Evolutionary conservation across 768 basidiomycete species (phyloP).

Genomic region (Mycena latifolia): DNA sequence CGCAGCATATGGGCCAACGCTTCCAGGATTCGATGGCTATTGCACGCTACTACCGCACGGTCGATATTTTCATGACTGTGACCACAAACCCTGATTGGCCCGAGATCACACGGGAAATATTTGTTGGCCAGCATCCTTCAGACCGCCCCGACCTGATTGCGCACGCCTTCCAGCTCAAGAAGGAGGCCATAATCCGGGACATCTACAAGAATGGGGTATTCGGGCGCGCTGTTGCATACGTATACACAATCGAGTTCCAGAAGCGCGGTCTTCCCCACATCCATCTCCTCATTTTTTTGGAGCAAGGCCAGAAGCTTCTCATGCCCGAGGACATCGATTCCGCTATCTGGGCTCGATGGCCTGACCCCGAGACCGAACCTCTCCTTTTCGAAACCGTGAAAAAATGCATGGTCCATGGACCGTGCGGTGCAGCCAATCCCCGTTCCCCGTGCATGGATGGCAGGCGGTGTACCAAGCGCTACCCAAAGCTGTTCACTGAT

Average conservation of each 20-base stretch:
- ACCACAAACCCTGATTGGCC: slow-evolving; percentile 65
- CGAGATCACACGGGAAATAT: slow-evolving; percentile 55
- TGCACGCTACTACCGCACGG: slow-evolving; percentile 46
- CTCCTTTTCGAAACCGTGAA: slow-evolving; percentile 39
- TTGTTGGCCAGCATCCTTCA: slow-evolving; percentile 48
- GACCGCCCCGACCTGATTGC: slow-evolving; percentile 42
- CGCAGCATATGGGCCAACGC: slow-evolving; percentile 48
- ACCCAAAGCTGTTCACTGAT: slow-evolving; percentile 10
- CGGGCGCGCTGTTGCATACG: slow-evolving; percentile 29
- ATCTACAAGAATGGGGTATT: slow-evolving; percentile 20
- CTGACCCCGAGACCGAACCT: slow-evolving; percentile 47
- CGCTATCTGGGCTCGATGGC: slow-evolving; percentile 52
- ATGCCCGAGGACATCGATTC: slow-evolving; percentile 46
- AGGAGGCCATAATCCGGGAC: slow-evolving; percentile 15
- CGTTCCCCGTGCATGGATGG: slow-evolving; percentile 41
- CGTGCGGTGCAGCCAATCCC: slow-evolving; percentile 38
- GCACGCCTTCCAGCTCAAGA: slow-evolving; percentile 39
- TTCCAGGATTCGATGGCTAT: slow-evolving; percentile 60
- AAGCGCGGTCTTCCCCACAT: slow-evolving; percentile 60
- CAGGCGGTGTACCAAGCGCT: slow-evolving; percentile 22
- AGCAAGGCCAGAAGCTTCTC: slow-evolving; percentile 26
- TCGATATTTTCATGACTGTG: slow-evolving; percentile 64
- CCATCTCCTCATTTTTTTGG: slow-evolving; percentile 55
- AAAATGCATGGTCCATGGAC: slow-evolving; percentile 58
- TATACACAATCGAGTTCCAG: slow-evolving; percentile 60